Evolutionary conservation across 2,329 filamentous ascomycete species (phyloP).

Genomic region (Paecilomyces sp.): DNA sequence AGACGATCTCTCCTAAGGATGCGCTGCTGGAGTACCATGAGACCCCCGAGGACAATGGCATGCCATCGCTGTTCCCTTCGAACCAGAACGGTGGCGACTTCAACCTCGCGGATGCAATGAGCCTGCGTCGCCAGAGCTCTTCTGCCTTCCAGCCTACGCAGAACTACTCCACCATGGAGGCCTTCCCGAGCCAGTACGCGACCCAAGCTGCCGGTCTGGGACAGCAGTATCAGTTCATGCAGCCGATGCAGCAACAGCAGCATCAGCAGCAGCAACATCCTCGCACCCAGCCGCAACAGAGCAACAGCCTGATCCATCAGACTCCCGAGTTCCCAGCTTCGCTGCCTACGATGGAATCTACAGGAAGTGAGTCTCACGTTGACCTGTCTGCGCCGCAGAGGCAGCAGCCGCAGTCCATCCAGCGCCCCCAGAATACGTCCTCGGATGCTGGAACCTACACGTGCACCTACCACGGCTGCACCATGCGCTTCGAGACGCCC

Average conservation of each 20-base stretch:
- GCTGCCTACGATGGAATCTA: constrained; percentile 56
- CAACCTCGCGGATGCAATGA: constrained; percentile 35
- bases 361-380: constrained; percentile 42
- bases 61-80: constrained; percentile 63
- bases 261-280: constrained; percentile 18
- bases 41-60: constrained; percentile 59
- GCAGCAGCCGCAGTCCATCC: constrained; percentile 13
- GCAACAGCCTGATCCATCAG: constrained; percentile 31
- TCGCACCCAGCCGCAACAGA: constrained; percentile 15
- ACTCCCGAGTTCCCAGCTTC: constrained; percentile 53
- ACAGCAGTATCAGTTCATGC: constrained; percentile 45
- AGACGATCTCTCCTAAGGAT: constrained; percentile 93
- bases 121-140: constrained; percentile 28
- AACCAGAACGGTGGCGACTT: constrained; percentile 46
- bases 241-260: constrained; percentile 11
- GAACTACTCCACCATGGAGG: constrained; percentile 35
- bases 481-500: constrained; percentile 79
- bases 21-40: constrained; percentile 80
- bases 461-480: constrained; percentile 90
- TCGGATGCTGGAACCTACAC: constrained; percentile 88
- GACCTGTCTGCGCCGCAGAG: constrained; percentile 5
- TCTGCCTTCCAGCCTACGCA: constrained; percentile 27
- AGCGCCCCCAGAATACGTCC: constrained; percentile 56
- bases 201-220: constrained; percentile 37
- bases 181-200: constrained; percentile 33